Conservation (phyloP, 2,329 filamentous ascomycete species). For the Fusarium sp. region DNA sequence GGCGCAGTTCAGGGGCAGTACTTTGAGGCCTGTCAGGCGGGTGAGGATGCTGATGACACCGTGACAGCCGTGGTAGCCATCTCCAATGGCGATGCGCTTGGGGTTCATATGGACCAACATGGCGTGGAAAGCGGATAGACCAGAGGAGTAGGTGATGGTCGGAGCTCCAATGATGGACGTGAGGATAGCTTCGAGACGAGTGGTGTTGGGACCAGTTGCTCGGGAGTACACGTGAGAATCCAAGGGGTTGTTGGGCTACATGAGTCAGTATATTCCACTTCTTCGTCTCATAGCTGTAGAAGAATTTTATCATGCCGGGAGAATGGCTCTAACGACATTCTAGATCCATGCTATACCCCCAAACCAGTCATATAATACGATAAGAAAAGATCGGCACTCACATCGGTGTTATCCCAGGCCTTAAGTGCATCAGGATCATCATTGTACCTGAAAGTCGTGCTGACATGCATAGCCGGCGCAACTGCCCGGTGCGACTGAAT, state of each 20-base stretch:
- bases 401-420: constrained; percentile 66
- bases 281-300: neutral
- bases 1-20: constrained; percentile 78
- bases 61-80: constrained; percentile 94
- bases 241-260: constrained; percentile 62
- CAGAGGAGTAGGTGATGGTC: constrained; percentile 83
- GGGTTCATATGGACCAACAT: constrained; percentile 88
- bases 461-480: constrained; percentile 89
- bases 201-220: constrained; percentile 80
- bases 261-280: constrained; percentile 22
- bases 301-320: neutral
- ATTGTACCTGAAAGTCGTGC: constrained; percentile 89
- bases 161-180: constrained; percentile 78
- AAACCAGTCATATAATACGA: neutral
- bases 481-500: constrained; percentile 82
- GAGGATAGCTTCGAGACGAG: constrained; percentile 87
- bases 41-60: constrained; percentile 81
- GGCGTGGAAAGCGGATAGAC: constrained; percentile 89
- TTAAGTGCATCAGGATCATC: constrained; percentile 75
- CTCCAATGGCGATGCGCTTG: constrained; percentile 82
- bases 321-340: neutral
- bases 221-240: constrained; percentile 88
- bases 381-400: constrained; percentile 55
- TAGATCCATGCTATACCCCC: neutral
- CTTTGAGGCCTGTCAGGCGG: constrained; percentile 80